Percentiles rank a stretch among this genome's conserved stretches.
Conservation (phyloP, 2,329 filamentous ascomycete genomes). For the Cadophora luteo-olivacea region DNA sequence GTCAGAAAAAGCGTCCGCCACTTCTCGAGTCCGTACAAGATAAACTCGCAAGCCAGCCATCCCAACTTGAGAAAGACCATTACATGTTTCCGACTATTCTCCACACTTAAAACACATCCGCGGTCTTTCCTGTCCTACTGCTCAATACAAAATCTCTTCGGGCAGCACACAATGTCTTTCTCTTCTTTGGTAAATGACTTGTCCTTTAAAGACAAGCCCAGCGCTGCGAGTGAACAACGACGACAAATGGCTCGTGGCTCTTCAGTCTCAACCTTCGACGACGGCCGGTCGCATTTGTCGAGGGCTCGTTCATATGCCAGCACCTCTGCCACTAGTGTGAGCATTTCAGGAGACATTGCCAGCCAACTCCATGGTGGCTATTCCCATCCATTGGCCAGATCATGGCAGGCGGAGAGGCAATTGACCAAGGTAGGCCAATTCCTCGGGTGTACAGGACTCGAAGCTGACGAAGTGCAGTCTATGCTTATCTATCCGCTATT, state of each 20-base stretch:
- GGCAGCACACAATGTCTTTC: slow-evolving; percentile 62
- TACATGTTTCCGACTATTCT: background rate
- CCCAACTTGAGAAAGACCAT: background rate
- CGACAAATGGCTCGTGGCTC: slow-evolving; percentile 57
- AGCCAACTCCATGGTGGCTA: slow-evolving; percentile 86
- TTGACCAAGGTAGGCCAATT: slow-evolving; percentile 73
- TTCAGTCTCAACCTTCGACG: slow-evolving; percentile 57
- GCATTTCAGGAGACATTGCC: slow-evolving; percentile 76
- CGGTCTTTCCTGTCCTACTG: slow-evolving; percentile 7
- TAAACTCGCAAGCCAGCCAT: background rate
- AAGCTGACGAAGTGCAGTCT: slow-evolving; percentile 61
- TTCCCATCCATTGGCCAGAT: slow-evolving; percentile 77
- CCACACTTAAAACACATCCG: slow-evolving; percentile 8
- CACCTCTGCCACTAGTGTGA: slow-evolving; percentile 71
- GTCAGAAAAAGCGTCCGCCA: slow-evolving; percentile 5
- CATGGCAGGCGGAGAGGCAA: slow-evolving; percentile 85
- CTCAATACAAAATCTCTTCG: background rate
- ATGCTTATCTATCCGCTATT: slow-evolving; percentile 99
- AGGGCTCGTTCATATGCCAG: slow-evolving; percentile 70
- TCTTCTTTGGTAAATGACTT: slow-evolving; percentile 72
- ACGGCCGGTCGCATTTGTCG: slow-evolving; percentile 66
- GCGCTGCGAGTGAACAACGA: slow-evolving; percentile 40
- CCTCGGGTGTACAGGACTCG: background rate
- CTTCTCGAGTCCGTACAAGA: slow-evolving; percentile 1
- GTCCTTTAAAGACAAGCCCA: slow-evolving; percentile 61